Conservation (phyloP, 371 early-diverging fungal species). For the Phascolomyces articulosus region DNA sequence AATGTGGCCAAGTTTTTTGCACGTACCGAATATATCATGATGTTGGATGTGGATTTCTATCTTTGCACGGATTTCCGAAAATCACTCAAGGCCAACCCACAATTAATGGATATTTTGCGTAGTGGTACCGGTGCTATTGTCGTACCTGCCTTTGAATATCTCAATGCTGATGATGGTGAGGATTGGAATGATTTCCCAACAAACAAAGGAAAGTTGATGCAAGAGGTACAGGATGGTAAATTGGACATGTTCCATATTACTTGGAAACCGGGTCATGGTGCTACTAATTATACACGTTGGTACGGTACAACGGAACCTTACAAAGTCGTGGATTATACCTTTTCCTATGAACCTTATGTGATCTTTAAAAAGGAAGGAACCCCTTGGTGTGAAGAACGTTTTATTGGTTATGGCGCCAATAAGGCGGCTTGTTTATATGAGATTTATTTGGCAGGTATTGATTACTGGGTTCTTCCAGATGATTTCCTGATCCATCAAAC, state of each 20-base stretch:
- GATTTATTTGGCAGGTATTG: constrained; percentile 65
- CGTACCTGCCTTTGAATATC: constrained; percentile 65
- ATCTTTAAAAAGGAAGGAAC: constrained; percentile 64
- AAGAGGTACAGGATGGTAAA: constrained; percentile 45
- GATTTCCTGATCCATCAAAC: constrained; percentile 72
- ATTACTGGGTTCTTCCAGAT: constrained; percentile 64
- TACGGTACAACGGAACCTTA: constrained; percentile 48
- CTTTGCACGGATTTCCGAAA: constrained; percentile 61
- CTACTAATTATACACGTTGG: constrained; percentile 61
- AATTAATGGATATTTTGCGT: constrained; percentile 50
- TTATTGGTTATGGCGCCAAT: constrained; percentile 73
- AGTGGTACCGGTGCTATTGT: constrained; percentile 55
- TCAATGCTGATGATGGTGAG: constrained; percentile 54
- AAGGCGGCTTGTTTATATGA: constrained; percentile 74
- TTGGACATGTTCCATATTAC: constrained; percentile 61
- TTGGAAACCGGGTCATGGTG: constrained; percentile 63
- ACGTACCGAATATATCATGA: constrained; percentile 59
- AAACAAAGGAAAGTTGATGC: constrained; percentile 40
- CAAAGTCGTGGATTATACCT: constrained; percentile 55
- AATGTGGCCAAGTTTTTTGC: constrained; percentile 68
- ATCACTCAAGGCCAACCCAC: constrained; percentile 36
- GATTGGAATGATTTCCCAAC: constrained; percentile 52
- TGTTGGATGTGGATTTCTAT: constrained; percentile 66
- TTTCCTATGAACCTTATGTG: constrained; percentile 68
- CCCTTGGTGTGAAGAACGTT: constrained; percentile 72